Evolutionary conservation across 495 filamentous ascomycete genomes (phyloP), one percentile per base, ranked within the genome.

Genomic region (Neurospora pannonica): DNA sequence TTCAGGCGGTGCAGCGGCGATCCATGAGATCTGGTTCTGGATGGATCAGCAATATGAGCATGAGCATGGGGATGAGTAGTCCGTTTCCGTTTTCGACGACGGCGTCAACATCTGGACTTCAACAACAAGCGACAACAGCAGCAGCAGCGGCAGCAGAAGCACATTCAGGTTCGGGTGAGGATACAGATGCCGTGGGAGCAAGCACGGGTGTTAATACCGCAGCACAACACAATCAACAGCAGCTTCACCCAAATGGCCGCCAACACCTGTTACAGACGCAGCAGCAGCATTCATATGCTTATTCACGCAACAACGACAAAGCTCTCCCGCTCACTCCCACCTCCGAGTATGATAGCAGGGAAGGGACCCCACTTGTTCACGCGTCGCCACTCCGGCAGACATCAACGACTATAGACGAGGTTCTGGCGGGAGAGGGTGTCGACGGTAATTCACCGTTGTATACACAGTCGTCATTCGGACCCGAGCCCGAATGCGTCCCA

Each of bases 271-370:
- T 40, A 31, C 54, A 67, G 28, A 67, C 54, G 8, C 43, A 70
- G 72, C 78, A 46, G 37, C 74, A 24, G 31, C 75, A 17, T 71
- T 46, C 73, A 71, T 5, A n/a, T 38, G 73, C 46, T 2, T 40
- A 43, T 0, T 46, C 40, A 43, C 60, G 31, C 34, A 71, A 36
- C 6, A 72, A 38, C 7, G 77, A 83, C 38, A 82, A 82, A 70
- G 70, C 76, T 15, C 75, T 83, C 3, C 81, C 81, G 38, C 73
- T 84, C 15, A 86, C 84, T 43, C 85, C 84, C 2, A 78, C 80
- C 13, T 83, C 82, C 6, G 81, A 84, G 70, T 78, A 75, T 70
- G 54, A 67, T 17, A 79, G 79, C 70, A 54, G 77, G 70, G 79
- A 80, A 10, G 71, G 70, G 24, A 81, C 75, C 0, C 74, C 78